Evolutionary conservation across 2,329 filamentous ascomycete species (phyloP), one percentile per base, ranked within the genome.

Genomic region (Simplicillium sp.): DNA sequence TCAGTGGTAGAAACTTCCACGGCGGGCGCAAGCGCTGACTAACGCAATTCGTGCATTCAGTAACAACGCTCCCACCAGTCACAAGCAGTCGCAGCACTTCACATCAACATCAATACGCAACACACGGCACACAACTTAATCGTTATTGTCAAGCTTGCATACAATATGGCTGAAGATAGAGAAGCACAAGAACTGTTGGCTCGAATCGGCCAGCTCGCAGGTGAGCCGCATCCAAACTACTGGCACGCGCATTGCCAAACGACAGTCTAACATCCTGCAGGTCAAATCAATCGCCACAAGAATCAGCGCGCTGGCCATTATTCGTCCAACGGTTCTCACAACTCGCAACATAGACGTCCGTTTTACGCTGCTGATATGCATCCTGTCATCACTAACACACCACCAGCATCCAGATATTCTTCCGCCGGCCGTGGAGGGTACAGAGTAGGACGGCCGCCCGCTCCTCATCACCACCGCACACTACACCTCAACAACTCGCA

Each of bases 231-330:
- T 29, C 31, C 28, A 34, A 14, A 25, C 17, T 36, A n/a, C 12
- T 45, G 40, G 38, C 20, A 34, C 34, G 18, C 29, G 18, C 42
- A 48, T 35, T 44, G 31, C 36, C 29, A 46, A 5, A 34, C 39
- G 25, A 34, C 41, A 42, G 36, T 53, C 47, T 62, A 40, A 56
- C 44, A 47, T 46, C 33, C 44, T 32, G 9, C 48, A 87, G 84
- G 83, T 50, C 82, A 85, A 61, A 90, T 92, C 56, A 88, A 88
- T 57, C 77, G 80, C 39, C 81, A 85, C 65, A 88, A 85, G 59
- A 84, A 75, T 47, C 74, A 81, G 47, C 6, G 12, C 38, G 35
- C 37, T 36, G 8, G 38, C 36, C 17, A 29, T 37, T 37, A n/a
- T 37, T 20, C 46, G 32, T 40, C 45, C 33, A n/a, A 33, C 15